Conservation (phyloP, 805 yeast genomes). For the Isabelozyma heimii region DNA sequence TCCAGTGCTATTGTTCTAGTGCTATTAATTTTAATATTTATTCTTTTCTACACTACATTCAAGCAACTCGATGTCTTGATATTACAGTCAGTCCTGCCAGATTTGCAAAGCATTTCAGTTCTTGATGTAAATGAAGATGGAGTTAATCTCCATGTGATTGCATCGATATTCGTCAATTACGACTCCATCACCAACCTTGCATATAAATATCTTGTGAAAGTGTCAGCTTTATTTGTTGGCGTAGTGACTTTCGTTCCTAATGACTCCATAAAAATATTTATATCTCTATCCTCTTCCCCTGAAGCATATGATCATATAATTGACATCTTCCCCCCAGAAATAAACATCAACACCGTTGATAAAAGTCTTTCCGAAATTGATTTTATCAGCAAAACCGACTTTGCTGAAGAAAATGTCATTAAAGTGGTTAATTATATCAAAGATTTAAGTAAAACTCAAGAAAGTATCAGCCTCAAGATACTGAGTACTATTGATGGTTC, state of each 20-base stretch:
- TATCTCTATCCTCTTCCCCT: constrained; percentile 9
- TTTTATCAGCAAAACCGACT: constrained; percentile 16
- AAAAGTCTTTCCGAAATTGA: constrained; percentile 19
- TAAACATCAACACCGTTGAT: constrained; percentile 17
- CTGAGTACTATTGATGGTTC: constrained; percentile 15
- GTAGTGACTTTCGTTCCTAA: constrained; percentile 17
- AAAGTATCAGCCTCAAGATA: constrained; percentile 18
- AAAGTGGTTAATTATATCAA: constrained; percentile 7
- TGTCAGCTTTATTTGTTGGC: constrained; percentile 21
- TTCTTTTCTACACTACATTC: constrained; percentile 1
- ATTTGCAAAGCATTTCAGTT: constrained; percentile 22
- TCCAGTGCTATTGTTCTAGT: constrained; percentile 1
- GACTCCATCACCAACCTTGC: constrained; percentile 17
- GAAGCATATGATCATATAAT: constrained; percentile 16
- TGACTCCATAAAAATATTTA: constrained; percentile 16
- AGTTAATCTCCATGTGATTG: constrained; percentile 23
- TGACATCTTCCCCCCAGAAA: constrained; percentile 23
- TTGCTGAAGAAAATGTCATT: constrained; percentile 7
- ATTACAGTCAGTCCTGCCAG: constrained; percentile 18
- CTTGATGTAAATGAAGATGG: constrained; percentile 23
- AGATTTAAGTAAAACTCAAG: not conserved
- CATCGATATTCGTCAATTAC: constrained; percentile 24
- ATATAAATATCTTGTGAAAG: constrained; percentile 16
- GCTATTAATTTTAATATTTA: constrained; percentile 1
- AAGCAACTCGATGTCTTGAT: constrained; percentile 10